phyloP scores from a whole-genome alignment of 1,139 yeast species.

The Kodamaea anthophila region DNA sequence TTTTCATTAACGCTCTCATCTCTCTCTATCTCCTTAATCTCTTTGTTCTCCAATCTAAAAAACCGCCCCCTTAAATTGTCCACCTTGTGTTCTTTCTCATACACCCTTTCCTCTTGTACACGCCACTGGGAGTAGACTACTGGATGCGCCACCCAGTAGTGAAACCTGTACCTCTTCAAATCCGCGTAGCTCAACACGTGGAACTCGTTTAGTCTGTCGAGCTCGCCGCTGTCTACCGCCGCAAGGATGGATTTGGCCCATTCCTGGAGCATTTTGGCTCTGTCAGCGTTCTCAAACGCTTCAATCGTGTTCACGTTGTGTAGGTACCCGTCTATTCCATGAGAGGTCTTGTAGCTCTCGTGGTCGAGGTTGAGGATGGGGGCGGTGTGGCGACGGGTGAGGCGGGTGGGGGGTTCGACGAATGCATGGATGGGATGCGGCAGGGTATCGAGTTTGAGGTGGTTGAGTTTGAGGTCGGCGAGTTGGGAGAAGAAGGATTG shows the following conservation, averaged over 20 bases:
- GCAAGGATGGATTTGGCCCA: constrained; percentile 32
- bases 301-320: constrained; percentile 77
- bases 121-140: constrained; percentile 48
- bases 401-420: constrained; percentile 22
- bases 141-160: constrained; percentile 88
- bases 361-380: constrained; percentile 35
- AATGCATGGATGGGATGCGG: constrained; percentile 36
- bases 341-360: constrained; percentile 35
- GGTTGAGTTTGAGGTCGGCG: constrained; percentile 59
- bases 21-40: neutral
- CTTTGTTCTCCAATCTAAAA: neutral
- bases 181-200: constrained; percentile 73
- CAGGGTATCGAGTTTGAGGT: constrained; percentile 54
- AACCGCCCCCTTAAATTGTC: constrained; percentile 7
- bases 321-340: constrained; percentile 25
- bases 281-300: constrained; percentile 67
- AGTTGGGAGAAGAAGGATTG: constrained; percentile 78
- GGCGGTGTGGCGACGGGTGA: constrained; percentile 37
- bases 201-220: constrained; percentile 33
- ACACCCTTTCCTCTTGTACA: too few relatives aligned
- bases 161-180: constrained; percentile 78
- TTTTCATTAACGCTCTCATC: constrained; percentile 7
- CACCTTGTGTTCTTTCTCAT: too few relatives aligned
- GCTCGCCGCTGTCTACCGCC: constrained; percentile 9
- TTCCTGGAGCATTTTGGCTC: constrained; percentile 45